Evolutionary conservation across 371 early-diverging fungal species (phyloP).

Genomic region (Mortierella sp.): DNA sequence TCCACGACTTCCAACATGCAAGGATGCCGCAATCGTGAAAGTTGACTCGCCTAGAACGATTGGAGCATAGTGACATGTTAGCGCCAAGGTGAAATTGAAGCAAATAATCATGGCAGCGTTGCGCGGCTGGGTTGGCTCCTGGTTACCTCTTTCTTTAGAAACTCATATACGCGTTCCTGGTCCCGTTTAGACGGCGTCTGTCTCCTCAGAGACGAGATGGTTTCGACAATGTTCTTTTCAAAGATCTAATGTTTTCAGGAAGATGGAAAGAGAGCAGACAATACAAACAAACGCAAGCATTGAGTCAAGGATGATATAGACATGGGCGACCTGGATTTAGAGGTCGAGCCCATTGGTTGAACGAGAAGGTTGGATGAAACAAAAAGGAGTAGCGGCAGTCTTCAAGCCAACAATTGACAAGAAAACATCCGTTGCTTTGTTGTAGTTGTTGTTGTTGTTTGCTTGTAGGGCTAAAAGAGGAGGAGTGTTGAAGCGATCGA

Average conservation of each 20-base stretch:
- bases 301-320: constrained; percentile 38
- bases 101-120: too few species aligned
- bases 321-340: background rate
- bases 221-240: constrained; percentile 79
- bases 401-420: constrained; percentile 16
- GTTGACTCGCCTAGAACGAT: constrained; percentile 69
- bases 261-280: background rate
- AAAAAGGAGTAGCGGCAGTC: background rate
- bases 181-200: constrained; percentile 63
- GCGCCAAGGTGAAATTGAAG: background rate
- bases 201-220: constrained; percentile 63
- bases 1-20: constrained; percentile 87
- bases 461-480: background rate
- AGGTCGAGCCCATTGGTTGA: background rate
- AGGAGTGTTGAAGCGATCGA: background rate
- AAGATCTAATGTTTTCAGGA: constrained; percentile 67
- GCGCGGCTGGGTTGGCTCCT: background rate
- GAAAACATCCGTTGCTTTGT: constrained; percentile 5
- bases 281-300: background rate
- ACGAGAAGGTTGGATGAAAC: background rate
- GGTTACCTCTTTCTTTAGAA: constrained; percentile 75
- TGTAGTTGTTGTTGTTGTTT: background rate
- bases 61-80: background rate
- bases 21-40: constrained; percentile 88
- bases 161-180: constrained; percentile 69